These are phyloP conservation scores for Crepidotus variabilis DNA, from an alignment of 768 basidiomycete genomes.

Conservation along the genomic window DNA sequence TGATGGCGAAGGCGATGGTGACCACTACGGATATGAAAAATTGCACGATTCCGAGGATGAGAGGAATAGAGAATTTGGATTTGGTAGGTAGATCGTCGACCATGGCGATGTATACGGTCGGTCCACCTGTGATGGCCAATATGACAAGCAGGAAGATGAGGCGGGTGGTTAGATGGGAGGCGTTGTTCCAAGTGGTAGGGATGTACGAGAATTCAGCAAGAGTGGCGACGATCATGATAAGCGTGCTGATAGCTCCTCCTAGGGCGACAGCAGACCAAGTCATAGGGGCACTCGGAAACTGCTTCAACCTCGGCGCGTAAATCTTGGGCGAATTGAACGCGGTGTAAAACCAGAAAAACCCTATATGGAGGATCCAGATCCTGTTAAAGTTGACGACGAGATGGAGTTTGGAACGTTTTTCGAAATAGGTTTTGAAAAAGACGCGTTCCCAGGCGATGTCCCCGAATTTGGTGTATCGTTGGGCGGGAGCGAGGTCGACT, in stretches of 20 bases:
- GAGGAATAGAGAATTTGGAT: conserved; percentile 56
- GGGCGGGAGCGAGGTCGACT: conserved; percentile 85
- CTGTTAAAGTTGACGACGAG: conserved; percentile 99
- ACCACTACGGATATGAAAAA: conserved; percentile 87
- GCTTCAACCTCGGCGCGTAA: conserved; percentile 70
- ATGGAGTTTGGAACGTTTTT: conserved; percentile 91
- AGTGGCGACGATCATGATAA: conserved; percentile 93
- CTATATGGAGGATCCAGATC: conserved; percentile 94
- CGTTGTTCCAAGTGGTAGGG: conserved; percentile 98
- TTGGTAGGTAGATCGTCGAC: conserved; percentile 64
- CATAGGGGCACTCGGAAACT: conserved; percentile 79
- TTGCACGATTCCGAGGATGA: conserved; percentile 91
- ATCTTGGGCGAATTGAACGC: conserved; percentile 95
- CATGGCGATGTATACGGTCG: conserved; percentile 89
- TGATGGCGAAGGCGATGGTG: conserved; percentile 78
- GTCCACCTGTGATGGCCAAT: conserved; percentile 88
- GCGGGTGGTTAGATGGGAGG: conserved; percentile 92
- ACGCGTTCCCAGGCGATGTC: conserved; percentile 91
- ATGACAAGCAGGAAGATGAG: conserved; percentile 89
- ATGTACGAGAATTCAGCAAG: conserved; percentile 95
- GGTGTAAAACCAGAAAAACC: conserved; percentile 95
- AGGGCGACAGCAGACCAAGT: conserved; percentile 93
- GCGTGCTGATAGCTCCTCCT: conserved; percentile 91
- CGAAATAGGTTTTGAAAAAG: conserved; percentile 99
- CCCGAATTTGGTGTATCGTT: conserved; percentile 90